Evolutionary conservation across 1,284 basidiomycete species (phyloP), one percentile per base, ranked within the genome.

Genomic region (Sutorius eximius): DNA sequence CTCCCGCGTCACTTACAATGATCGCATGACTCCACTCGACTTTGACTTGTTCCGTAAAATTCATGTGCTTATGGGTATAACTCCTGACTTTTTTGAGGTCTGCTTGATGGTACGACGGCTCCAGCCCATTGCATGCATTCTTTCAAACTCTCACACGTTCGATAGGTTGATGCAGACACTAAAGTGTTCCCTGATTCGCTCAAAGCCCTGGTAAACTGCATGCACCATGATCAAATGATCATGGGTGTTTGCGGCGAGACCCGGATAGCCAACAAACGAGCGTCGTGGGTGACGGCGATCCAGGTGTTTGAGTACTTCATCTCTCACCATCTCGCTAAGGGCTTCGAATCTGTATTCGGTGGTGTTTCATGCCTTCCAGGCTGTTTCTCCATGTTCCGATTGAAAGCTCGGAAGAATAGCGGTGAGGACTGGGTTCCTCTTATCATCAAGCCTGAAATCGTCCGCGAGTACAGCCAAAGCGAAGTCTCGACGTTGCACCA

Each of bases 181-280:
- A 94, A 91, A 66, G 90, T 95, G 13, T 92, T 89, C 71, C 89
- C 91, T 15, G 87, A 91, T 52, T 95, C 94, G 1, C 79, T 98
- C 43, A 85, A 82, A 52, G 83, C 91, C 65, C 80, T 98, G 40
- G 94, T 98, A 64, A 97, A 98, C 72, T 93, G 91, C 75, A 97
- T 99, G 95, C 93, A 97, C 63, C 89, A 97, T 71, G 97, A 99
- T 74, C 92, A 91, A 66, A 85, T 95, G 82, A 95, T 99, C 72
- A 99, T 99, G 97, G 97, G 97, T 37, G 91, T 95, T 20, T 99
- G 97, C 68, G 97, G 97, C 51, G 97, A 99, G 73, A 99, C 97
- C 3, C 88, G 95, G 18, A 98, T 99, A 74, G 92, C 93, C 49
- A 99, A 99, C 82, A 99, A 99, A 72, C 86, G 93, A 42, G 86